Conservation (phyloP, 192 early-diverging fungal species). For the Backusella circina region DNA sequence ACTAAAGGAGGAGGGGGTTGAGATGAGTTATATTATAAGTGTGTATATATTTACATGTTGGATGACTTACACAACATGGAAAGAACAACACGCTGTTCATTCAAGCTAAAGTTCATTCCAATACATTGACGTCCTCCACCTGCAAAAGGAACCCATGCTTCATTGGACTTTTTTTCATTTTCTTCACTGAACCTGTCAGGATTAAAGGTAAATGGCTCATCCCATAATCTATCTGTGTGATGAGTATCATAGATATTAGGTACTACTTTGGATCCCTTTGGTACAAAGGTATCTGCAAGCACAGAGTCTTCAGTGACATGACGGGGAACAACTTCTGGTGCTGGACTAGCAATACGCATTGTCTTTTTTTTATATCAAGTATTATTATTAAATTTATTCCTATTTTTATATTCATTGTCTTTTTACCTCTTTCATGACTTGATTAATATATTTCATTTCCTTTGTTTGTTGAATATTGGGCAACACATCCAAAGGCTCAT, state of each 20-base stretch:
- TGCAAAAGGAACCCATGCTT: slow-evolving; percentile 53
- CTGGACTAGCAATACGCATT: slow-evolving; percentile 10
- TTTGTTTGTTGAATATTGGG: slow-evolving; percentile 50
- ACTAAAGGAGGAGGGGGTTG: background rate
- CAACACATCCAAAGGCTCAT: slow-evolving; percentile 42
- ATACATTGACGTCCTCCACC: slow-evolving; percentile 56
- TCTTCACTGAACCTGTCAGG: slow-evolving; percentile 45
- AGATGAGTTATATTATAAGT: no score
- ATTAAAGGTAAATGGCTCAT: slow-evolving; percentile 40
- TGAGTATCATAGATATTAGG: slow-evolving; percentile 11
- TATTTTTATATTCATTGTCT: no score
- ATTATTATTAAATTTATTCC: background rate
- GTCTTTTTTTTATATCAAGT: background rate
- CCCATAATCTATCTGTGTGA: slow-evolving; percentile 27
- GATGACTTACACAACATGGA: slow-evolving; percentile 28
- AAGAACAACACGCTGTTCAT: slow-evolving; percentile 53
- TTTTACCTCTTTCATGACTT: slow-evolving; percentile 45
- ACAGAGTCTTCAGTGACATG: slow-evolving; percentile 22
- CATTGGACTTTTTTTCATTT: slow-evolving; percentile 20
- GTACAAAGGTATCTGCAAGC: slow-evolving; percentile 7
- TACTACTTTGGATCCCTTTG: slow-evolving; percentile 13
- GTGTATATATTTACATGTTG: no score
- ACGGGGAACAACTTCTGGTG: background rate
- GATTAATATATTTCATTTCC: slow-evolving; percentile 46
- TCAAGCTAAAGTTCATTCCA: slow-evolving; percentile 59